phyloP scores from a whole-genome alignment of 2,329 filamentous ascomycete species.

The Colletotrichum karsti region DNA sequence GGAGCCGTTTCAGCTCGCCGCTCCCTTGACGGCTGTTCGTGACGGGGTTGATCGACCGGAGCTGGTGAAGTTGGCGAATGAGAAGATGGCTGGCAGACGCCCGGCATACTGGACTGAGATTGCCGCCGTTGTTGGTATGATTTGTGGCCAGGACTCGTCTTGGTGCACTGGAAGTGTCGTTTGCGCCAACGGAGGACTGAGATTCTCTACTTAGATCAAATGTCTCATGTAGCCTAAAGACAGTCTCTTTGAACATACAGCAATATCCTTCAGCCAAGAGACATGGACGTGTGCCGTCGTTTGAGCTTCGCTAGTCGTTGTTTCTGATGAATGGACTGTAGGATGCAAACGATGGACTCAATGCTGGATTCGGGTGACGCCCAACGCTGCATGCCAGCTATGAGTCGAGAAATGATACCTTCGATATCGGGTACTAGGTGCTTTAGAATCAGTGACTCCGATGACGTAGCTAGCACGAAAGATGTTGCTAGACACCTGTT shows the following conservation, averaged over 20 bases:
- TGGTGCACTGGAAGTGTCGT: slow-evolving; percentile 85
- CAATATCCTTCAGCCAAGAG: background rate
- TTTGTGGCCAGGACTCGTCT: slow-evolving; percentile 74
- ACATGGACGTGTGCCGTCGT: background rate
- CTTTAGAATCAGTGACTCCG: background rate
- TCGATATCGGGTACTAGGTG: background rate
- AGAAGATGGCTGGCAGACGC: slow-evolving; percentile 55
- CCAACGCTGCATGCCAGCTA: background rate
- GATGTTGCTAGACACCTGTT: background rate
- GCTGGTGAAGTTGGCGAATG: slow-evolving; percentile 23
- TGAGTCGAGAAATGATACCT: background rate
- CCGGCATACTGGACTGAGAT: slow-evolving; percentile 75
- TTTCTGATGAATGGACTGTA: background rate
- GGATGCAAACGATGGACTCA: background rate
- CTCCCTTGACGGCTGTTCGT: background rate
- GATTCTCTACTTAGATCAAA: slow-evolving; percentile 29
- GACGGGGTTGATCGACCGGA: slow-evolving; percentile 24
- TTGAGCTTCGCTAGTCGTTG: background rate
- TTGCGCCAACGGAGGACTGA: slow-evolving; percentile 82
- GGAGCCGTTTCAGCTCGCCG: background rate
- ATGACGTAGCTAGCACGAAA: background rate
- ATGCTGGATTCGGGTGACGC: background rate
- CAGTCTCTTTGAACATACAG: background rate
- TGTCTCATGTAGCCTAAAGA: background rate
- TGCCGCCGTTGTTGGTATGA: slow-evolving; percentile 79